Conservation (phyloP, 73 alveolate species). For the Paramecium tetraurelia region DNA sequence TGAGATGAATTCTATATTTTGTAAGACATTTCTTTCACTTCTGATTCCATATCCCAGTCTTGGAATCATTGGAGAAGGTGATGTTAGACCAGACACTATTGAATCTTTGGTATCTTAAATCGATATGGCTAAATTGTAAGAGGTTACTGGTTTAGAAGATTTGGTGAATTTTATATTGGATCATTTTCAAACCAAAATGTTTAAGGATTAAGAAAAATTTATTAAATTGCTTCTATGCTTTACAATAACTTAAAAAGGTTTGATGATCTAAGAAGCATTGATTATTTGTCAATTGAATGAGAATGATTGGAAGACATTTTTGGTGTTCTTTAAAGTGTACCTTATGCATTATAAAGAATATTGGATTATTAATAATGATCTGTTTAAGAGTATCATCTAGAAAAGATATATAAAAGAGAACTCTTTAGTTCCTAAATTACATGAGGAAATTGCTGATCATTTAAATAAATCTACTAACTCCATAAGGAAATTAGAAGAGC, state of each 20-base stretch:
- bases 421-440: not conserved
- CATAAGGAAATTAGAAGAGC: conserved; percentile 55
- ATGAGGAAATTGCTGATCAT: conserved; percentile 55
- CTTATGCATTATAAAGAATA: conserved; percentile 35
- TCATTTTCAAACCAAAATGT: not conserved
- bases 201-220: conserved; percentile 49
- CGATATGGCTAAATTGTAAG: conserved; percentile 16
- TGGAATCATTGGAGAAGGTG: conserved; percentile 34
- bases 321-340: conserved; percentile 56
- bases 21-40: conserved; percentile 43
- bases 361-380: conserved; percentile 64
- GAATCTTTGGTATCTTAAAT: conserved; percentile 33
- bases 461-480: conserved; percentile 56
- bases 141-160: conserved; percentile 30
- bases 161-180: conserved; percentile 47
- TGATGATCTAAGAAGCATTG: conserved; percentile 25
- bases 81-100: conserved; percentile 4
- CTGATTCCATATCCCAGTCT: conserved; percentile 53
- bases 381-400: conserved; percentile 9
- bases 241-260: conserved; percentile 54
- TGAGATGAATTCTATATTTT: conserved; percentile 12
- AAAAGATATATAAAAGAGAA: conserved; percentile 30
- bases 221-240: conserved; percentile 34
- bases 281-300: conserved; percentile 2
- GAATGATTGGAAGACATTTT: conserved; percentile 51